Conservation (phyloP, 1,284 basidiomycete genomes). For the Chondrostereum purpureum region DNA sequence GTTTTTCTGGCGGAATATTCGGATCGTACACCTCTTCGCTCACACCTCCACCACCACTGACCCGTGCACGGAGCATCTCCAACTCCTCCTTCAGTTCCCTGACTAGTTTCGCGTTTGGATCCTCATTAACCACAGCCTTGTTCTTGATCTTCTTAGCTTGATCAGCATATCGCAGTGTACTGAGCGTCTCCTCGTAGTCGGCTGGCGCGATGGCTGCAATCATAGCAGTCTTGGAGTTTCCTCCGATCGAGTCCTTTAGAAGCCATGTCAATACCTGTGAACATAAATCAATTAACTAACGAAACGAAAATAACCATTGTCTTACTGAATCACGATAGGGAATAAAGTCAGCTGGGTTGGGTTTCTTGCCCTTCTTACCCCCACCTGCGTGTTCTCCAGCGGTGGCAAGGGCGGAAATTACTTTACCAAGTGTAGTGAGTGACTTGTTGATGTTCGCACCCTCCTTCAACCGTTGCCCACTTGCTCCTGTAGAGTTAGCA, state of each 20-base stretch:
- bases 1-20: conserved; percentile 85
- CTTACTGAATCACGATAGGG: conserved; percentile 91
- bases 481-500: conserved; percentile 96
- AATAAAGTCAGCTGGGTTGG: conserved; percentile 82
- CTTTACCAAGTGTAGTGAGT: conserved; percentile 93
- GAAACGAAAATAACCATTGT: too few species aligned
- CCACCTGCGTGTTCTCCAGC: conserved; percentile 55
- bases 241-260: conserved; percentile 93
- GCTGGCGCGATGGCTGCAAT: conserved; percentile 97
- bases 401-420: conserved; percentile 87
- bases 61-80: conserved; percentile 75
- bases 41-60: conserved; percentile 40
- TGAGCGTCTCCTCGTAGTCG: conserved; percentile 96
- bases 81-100: conserved; percentile 98
- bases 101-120: conserved; percentile 97
- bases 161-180: conserved; percentile 94
- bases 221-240: conserved; percentile 95
- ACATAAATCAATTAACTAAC: too few species aligned
- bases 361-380: conserved; percentile 76
- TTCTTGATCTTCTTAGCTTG: conserved; percentile 99
- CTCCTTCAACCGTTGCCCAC: conserved; percentile 89
- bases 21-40: conserved; percentile 83
- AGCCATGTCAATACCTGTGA: conserved; percentile 90
- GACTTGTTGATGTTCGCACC: conserved; percentile 98
- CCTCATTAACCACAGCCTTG: conserved; percentile 97